Evolutionary conservation across 192 early-diverging fungal species (phyloP).

Genomic region (Coemansia sp.): DNA sequence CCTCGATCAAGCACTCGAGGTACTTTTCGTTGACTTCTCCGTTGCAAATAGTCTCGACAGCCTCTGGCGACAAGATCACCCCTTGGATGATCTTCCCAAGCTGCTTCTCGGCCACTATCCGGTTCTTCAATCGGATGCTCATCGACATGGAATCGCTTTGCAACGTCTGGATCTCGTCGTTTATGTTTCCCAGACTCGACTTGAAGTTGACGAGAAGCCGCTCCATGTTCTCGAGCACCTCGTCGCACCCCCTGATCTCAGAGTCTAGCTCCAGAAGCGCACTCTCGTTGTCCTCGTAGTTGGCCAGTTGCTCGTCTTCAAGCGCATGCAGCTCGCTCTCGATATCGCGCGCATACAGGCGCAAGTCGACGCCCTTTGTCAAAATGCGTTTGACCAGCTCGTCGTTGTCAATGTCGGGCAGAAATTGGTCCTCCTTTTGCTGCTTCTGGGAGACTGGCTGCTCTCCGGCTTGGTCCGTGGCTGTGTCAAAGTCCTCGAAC

Average conservation of each 20-base stretch:
- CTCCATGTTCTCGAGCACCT: constrained; percentile 84
- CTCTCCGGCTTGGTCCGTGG: constrained; percentile 23
- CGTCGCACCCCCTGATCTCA: constrained; percentile 64
- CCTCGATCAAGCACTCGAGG: constrained; percentile 75
- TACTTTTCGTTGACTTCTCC: constrained; percentile 91
- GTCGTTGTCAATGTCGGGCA: constrained; percentile 76
- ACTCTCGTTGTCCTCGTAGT: constrained; percentile 44
- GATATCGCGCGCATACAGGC: constrained; percentile 78
- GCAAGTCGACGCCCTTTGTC: constrained; percentile 78
- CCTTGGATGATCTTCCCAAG: constrained; percentile 79
- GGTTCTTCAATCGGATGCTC: constrained; percentile 81
- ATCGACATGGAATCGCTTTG: constrained; percentile 80
- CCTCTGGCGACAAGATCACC: constrained; percentile 73
- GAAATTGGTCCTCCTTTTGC: constrained; percentile 9
- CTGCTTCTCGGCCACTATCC: constrained; percentile 74
- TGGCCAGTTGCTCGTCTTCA: constrained; percentile 63
- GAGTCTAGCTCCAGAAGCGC: constrained; percentile 43
- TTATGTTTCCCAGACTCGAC: constrained; percentile 82
- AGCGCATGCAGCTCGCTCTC: constrained; percentile 69
- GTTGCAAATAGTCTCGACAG: constrained; percentile 84
- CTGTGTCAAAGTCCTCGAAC: constrained; percentile 49
- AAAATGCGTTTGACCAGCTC: constrained; percentile 79
- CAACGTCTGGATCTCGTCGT: constrained; percentile 81
- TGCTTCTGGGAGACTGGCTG: not conserved
- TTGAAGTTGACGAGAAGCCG: constrained; percentile 81